Conservation (phyloP, 495 filamentous ascomycete genomes). For the Penicillium steckii region DNA sequence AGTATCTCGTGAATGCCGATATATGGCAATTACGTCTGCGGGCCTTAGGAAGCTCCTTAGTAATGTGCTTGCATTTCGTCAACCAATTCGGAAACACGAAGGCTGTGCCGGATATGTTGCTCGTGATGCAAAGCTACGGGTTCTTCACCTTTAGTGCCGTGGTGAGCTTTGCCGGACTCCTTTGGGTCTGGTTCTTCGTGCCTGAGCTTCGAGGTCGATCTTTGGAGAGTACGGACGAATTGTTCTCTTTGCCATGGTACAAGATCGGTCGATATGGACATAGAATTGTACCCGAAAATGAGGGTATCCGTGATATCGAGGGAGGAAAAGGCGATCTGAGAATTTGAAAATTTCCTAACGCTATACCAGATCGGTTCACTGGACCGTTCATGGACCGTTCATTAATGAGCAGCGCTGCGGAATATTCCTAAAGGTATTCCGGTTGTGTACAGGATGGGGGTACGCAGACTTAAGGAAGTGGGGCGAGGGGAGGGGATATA, state of each 20-base stretch:
- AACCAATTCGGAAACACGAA: conserved; percentile 58
- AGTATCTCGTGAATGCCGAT: conserved; percentile 64
- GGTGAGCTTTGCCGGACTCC: conserved; percentile 45
- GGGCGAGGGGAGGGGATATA: too few species aligned
- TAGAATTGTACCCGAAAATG: conserved; percentile 1
- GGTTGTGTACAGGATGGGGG: too few species aligned
- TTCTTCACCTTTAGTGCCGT: conserved; percentile 60
- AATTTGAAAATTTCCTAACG: too few species aligned
- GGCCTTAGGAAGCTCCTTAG: conserved; percentile 4
- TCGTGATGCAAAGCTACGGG: conserved; percentile 40
- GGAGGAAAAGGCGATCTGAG: too few species aligned
- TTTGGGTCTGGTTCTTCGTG: conserved; percentile 47
- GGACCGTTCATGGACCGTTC: too few species aligned
- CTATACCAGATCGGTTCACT: too few species aligned
- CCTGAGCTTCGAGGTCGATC: conserved; percentile 11
- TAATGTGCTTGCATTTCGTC: conserved; percentile 52
- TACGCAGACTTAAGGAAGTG: too few species aligned
- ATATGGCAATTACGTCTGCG: conserved; percentile 51
- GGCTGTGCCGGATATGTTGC: conserved; percentile 1
- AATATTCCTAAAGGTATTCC: too few species aligned
- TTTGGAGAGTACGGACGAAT: conserved; percentile 46
- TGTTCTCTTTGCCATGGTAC: conserved; percentile 58
- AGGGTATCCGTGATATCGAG: too few species aligned
- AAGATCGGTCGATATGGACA: conserved; percentile 50
- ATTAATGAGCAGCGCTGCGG: too few species aligned